Conservation (phyloP, 352 stramenopile species). For the Pythium apleroticum region DNA sequence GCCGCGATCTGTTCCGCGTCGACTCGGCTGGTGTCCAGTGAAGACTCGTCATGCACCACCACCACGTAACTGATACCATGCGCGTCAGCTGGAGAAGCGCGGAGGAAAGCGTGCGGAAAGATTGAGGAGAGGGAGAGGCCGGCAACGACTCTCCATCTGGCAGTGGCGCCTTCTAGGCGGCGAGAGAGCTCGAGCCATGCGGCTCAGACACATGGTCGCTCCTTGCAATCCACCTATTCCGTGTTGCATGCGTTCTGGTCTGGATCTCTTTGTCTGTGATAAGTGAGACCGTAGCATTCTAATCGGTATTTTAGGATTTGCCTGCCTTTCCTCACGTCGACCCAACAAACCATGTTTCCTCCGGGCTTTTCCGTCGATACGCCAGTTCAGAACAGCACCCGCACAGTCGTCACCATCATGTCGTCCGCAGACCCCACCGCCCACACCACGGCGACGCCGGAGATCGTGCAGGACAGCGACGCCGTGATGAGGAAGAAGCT, state of each 20-base stretch:
- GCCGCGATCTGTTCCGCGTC: conserved; percentile 32
- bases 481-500: conserved; percentile 17
- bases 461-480: conserved; percentile 6
- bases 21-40: conserved; percentile 38
- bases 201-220: background rate
- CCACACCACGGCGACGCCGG: background rate
- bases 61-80: no score
- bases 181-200: background rate
- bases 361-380: conserved; percentile 28
- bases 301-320: conserved; percentile 6
- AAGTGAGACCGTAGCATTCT: background rate
- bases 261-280: background rate
- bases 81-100: background rate
- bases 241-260: background rate
- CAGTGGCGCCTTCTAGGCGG: background rate
- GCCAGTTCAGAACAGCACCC: background rate
- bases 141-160: background rate
- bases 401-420: background rate
- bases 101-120: background rate
- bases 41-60: no score
- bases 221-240: background rate
- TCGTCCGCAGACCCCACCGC: background rate
- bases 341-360: conserved; percentile 3
- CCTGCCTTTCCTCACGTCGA: background rate
- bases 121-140: background rate